Base-by-base conservation (phyloP, 176 grass and related monocot species). In the Thalia dealbata region DNA sequence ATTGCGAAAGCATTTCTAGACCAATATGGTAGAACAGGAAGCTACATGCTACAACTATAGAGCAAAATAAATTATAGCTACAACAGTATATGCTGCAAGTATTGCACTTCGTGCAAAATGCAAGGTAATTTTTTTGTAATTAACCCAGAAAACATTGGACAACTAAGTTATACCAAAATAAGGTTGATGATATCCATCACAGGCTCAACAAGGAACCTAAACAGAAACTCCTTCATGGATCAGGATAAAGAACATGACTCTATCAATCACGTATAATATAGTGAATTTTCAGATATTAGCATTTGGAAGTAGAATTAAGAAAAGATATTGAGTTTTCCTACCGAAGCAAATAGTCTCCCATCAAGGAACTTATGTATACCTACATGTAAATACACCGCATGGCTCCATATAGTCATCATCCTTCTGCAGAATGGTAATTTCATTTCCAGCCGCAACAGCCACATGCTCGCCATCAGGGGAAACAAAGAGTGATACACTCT, bases 331-430 rank as follows among this genome's bases (percentile, higher is more conserved):
- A 48, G 5, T 48, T 48, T 10, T 8, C 11, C 45, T 23, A n/a
- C 21, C 54, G 22, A 58, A 58, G 21, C 21, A 58, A n/a, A 18
- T 23, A 19, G 0, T 21, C 54, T 58, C 18, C 54, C 54, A 58
- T 58, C 18, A n/a, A 58, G 19, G 16, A 7, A 58, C 18, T 58
- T 58, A 58, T 58, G 54, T 58, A 19, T n/a, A 83, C 81, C 79
- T 77, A 92, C 93, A 80, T 50, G 78, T 86, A 72, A 82, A 97
- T 32, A 90, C 55, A 50, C 89, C 87, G 8, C 72, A 97, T 27
- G 93, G 87, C 45, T 80, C 78, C 72, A 51, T 68, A 61, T 90
- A 92, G 22, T 86, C 81, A 77, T 92, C 78, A 2, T 79, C 81
- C 80, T 88, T 92, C 25, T 52, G 70, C 83, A 92, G 75, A 82